phyloP scores from a whole-genome alignment of 768 basidiomycete genomes.

The Leccinum fibrillosum region DNA sequence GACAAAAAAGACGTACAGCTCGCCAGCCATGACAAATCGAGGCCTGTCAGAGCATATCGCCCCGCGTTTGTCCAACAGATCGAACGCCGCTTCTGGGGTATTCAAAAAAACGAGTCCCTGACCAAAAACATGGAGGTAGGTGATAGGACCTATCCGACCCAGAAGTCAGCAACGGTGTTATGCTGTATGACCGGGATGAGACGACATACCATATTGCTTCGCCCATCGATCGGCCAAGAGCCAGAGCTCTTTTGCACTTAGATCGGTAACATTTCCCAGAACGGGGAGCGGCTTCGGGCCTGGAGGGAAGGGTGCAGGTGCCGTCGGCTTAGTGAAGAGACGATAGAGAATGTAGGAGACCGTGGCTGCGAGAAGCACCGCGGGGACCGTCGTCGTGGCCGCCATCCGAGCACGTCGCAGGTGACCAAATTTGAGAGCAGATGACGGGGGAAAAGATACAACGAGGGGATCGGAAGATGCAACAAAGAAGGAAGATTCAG shows the following conservation, averaged over 20 bases:
- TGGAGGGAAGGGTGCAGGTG: constrained; percentile 50
- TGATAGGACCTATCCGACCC: constrained; percentile 46
- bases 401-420: constrained; percentile 13
- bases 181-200: not conserved
- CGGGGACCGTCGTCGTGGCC: constrained; percentile 8
- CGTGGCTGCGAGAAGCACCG: constrained; percentile 18
- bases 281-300: constrained; percentile 66
- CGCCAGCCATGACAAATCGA: constrained; percentile 62
- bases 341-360: constrained; percentile 19
- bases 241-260: constrained; percentile 64
- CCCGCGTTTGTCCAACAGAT: constrained; percentile 69
- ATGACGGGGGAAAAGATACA: not conserved
- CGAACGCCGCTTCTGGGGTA: constrained; percentile 52
- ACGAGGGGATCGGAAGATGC: constrained; percentile 13
- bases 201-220: constrained; percentile 53
- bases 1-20: constrained; percentile 52
- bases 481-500: constrained; percentile 20
- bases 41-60: constrained; percentile 76
- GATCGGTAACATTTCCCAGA: constrained; percentile 61
- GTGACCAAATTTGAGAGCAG: not conserved
- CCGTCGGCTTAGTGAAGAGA: constrained; percentile 10
- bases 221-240: constrained; percentile 60
- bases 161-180: not conserved
- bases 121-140: constrained; percentile 63
- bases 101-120: constrained; percentile 69